Percentiles rank a stretch among this genome's conserved stretches.
Conservation (phyloP, 139 green algal species). For the Chlorella sp. region DNA sequence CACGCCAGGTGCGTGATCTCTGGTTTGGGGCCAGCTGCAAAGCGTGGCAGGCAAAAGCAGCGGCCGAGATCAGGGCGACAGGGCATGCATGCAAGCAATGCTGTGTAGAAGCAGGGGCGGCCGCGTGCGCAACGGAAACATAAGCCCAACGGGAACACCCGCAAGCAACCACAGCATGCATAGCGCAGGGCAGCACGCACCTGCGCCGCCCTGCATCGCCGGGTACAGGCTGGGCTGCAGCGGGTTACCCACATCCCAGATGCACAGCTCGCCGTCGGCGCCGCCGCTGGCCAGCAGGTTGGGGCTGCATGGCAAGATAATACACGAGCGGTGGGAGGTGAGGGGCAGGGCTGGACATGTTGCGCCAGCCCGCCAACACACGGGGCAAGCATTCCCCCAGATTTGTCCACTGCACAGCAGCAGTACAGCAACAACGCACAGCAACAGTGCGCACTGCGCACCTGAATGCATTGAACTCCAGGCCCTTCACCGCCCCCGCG, state of each 20-base stretch:
- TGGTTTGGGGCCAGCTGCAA: conserved; percentile 37
- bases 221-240: conserved; percentile 75
- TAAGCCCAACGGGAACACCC: too few species aligned
- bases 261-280: conserved; percentile 92
- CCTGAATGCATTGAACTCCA: conserved; percentile 94
- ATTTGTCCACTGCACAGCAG: neutral
- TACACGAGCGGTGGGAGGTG: too few species aligned
- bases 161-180: too few species aligned
- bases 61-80: too few species aligned
- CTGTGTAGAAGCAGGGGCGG: too few species aligned
- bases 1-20: conserved; percentile 92
- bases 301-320: conserved; percentile 49
- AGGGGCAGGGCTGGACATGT: too few species aligned
- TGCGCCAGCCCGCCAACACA: too few species aligned
- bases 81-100: too few species aligned
- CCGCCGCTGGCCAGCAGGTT: conserved; percentile 95
- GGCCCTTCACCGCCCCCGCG: conserved; percentile 73
- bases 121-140: too few species aligned
- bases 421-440: neutral
- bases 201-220: conserved; percentile 52
- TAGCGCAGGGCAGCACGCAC: neutral
- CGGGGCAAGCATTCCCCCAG: too few species aligned
- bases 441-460: neutral
- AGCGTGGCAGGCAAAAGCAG: neutral
- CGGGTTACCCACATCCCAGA: conserved; percentile 96